phyloP scores from a whole-genome alignment of 176 grass and related monocot genomes.

The Bonia amplexicaulis region DNA sequence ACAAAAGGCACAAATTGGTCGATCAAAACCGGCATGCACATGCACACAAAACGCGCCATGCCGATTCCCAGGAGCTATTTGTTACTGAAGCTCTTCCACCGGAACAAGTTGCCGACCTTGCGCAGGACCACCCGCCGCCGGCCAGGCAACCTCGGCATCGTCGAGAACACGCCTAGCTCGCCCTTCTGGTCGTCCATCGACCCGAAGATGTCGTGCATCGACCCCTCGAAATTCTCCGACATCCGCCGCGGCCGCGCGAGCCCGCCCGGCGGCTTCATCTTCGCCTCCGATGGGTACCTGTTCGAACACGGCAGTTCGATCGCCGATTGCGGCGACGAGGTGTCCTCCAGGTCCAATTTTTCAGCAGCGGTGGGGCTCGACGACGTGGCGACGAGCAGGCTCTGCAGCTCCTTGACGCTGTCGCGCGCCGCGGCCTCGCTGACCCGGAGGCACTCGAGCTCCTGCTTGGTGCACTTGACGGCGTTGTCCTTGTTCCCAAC shows the following conservation, averaged over 20 bases:
- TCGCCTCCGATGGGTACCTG: conserved; percentile 45
- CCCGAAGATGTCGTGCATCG: conserved; percentile 55
- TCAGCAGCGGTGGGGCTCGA: conserved; percentile 29
- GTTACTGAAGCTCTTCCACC: conserved; percentile 66
- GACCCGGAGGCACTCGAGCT: conserved; percentile 61
- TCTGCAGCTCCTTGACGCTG: conserved; percentile 72
- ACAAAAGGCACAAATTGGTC: not conserved
- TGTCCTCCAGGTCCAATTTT: conserved; percentile 32
- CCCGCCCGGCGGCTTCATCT: conserved; percentile 28
- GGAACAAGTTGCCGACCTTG: conserved; percentile 63
- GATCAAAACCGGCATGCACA: not conserved
- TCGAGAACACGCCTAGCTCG: conserved; percentile 28
- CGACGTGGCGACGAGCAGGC: conserved; percentile 57
- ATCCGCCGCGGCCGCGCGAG: conserved; percentile 35
- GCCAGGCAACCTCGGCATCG: conserved; percentile 36
- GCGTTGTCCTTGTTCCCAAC: conserved; percentile 59
- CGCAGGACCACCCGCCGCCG: conserved; percentile 33
- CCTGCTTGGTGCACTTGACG: conserved; percentile 45
- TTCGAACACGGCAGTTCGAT: not conserved
- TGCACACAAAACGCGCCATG: not conserved
- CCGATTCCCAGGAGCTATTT: conserved; percentile 22
- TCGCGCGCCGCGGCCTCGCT: conserved; percentile 70
- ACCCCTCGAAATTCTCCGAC: conserved; percentile 50
- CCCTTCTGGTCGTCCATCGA: conserved; percentile 39
- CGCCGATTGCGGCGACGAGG: conserved; percentile 18